Evolutionary conservation across 257 asterid genomes (phyloP).

Genomic region (Oldenlandia corymbosa): DNA sequence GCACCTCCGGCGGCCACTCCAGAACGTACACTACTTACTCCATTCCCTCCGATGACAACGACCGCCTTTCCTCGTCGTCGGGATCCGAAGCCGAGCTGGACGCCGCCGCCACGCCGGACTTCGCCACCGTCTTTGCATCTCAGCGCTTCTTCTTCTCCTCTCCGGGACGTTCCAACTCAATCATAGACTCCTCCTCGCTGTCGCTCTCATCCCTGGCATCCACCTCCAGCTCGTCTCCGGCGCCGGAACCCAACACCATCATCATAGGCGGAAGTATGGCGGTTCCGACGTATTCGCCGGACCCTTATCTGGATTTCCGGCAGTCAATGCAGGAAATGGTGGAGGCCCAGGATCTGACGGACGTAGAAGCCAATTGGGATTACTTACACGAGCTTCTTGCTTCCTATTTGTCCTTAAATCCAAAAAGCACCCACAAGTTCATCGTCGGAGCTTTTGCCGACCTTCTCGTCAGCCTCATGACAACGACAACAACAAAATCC

Average conservation of each 20-base stretch:
- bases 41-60: no score
- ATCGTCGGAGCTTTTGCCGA: slow-evolving; percentile 87
- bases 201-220: slow-evolving; percentile 36
- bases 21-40: slow-evolving; percentile 17
- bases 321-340: slow-evolving; percentile 97
- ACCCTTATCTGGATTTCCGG: slow-evolving; percentile 81
- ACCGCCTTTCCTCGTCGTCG: slow-evolving; percentile 15
- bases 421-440: slow-evolving; percentile 74
- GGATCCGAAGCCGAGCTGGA: slow-evolving; percentile 25
- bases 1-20: slow-evolving; percentile 13
- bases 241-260: slow-evolving; percentile 22
- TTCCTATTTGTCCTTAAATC: slow-evolving; percentile 75
- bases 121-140: slow-evolving; percentile 67
- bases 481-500: no score
- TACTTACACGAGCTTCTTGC: slow-evolving; percentile 65
- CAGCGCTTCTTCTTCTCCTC: slow-evolving; percentile 89
- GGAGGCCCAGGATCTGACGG: slow-evolving; percentile 65
- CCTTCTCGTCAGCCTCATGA: slow-evolving; percentile 66
- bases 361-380: slow-evolving; percentile 57
- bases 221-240: slow-evolving; percentile 38
- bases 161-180: slow-evolving; percentile 91
- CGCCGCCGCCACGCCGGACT: slow-evolving; percentile 38
- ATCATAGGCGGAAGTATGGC: slow-evolving; percentile 47
- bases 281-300: slow-evolving; percentile 69
- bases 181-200: slow-evolving; percentile 54